phyloP scores from a whole-genome alignment of 352 stramenopile genomes.

The Pythium coloratum region DNA sequence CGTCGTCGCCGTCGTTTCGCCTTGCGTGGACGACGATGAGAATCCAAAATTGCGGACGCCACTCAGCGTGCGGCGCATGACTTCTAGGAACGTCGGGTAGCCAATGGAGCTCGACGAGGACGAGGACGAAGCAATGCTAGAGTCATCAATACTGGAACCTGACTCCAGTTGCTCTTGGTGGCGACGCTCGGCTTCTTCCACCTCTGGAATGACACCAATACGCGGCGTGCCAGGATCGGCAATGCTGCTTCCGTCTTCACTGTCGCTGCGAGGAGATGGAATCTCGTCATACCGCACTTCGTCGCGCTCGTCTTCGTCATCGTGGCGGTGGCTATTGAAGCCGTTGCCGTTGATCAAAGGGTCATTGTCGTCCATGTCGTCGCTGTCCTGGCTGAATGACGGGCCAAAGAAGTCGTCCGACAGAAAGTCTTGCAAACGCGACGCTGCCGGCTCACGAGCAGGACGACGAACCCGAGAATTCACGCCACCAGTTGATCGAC shows the following conservation, averaged over 20 bases:
- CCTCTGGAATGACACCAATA: slow-evolving; percentile 60
- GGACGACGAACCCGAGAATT: neutral
- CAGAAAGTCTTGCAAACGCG: slow-evolving; percentile 47
- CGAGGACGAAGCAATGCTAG: slow-evolving; percentile 16
- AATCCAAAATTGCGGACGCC: slow-evolving; percentile 42
- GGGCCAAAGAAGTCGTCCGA: slow-evolving; percentile 71
- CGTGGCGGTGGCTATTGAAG: slow-evolving; percentile 12
- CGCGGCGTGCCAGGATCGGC: neutral
- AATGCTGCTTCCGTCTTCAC: neutral
- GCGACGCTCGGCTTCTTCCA: slow-evolving; percentile 44
- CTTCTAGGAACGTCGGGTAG: slow-evolving; percentile 45
- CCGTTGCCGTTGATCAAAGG: neutral
- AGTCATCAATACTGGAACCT: neutral
- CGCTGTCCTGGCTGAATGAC: slow-evolving; percentile 43
- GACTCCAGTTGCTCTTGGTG: neutral
- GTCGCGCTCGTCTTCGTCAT: slow-evolving; percentile 33
- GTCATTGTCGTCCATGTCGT: slow-evolving; percentile 23
- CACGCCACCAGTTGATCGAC: slow-evolving; percentile 32
- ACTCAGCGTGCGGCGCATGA: slow-evolving; percentile 47
- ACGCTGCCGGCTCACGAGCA: neutral
- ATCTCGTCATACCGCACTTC: slow-evolving; percentile 20
- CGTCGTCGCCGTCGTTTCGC: slow-evolving; percentile 7
- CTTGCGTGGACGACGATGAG: slow-evolving; percentile 29
- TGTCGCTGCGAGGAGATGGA: slow-evolving; percentile 15
- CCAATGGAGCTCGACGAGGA: slow-evolving; percentile 28